Evolutionary conservation across 2,329 filamentous ascomycete genomes (phyloP), one percentile per base, ranked within the genome.

Genomic region (Botrytis sinoallii): DNA sequence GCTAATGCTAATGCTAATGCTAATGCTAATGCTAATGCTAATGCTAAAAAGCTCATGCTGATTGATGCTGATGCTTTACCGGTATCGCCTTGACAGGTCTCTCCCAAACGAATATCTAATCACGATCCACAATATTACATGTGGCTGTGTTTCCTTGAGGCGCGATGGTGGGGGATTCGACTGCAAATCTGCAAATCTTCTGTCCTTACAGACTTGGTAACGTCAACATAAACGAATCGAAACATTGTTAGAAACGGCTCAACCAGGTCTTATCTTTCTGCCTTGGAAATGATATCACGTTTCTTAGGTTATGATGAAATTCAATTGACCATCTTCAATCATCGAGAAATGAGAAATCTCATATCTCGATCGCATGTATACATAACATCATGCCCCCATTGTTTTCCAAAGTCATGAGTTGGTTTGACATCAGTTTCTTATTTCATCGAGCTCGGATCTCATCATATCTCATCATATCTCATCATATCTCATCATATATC

Each of bases 361-460:
- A 35, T 48, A 64, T 65, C 29, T 38, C 46, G 40, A 71, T 65
- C 25, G 46, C 2, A 35, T 35, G 42, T 22, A 70, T 48, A 66
- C 25, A 57, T 71, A 71, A 71, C 46, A 71, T 71, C 70, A 71
- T 66, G 32, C 40, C 70, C 35, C 70, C 70, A 71, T 71, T 71
- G 38, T 71, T 71, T 65, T 42, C 40, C 10, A 10, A 29, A 65
- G 20, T 57, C 25, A 25, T 40, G 29, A 66, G 25, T 70, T 61
- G 38, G 32, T 57, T 69, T 66, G 46, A 52, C 65, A 29, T 67
- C 8, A 67, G 7, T 32, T 65, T 35, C 52, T 44, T 12, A 25
- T 44, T 16, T 44, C 52, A 20, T 57, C 25, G 52, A 57, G 25
- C n/a, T 57, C 52, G 29, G 25, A 57, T 57, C 29, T 25, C 25